A percentile compares a stretch with the other conserved stretches of the same genome.
phyloP scores from a whole-genome alignment of 768 basidiomycete genomes.

The Pluteus cervinus region DNA sequence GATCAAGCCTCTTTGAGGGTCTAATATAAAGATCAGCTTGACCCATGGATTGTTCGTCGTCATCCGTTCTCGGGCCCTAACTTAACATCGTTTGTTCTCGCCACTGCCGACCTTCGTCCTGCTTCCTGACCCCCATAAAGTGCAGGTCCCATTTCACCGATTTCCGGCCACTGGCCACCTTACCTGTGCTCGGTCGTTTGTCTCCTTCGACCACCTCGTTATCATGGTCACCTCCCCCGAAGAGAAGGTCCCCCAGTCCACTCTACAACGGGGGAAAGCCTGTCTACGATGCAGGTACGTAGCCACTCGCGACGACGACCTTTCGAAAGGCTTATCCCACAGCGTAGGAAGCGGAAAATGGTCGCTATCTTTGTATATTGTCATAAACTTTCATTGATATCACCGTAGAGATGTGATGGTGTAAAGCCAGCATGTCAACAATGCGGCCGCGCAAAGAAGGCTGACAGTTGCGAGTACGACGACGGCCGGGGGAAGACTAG shows the following conservation, averaged over 20 bases:
- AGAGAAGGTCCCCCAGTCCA: conserved; percentile 28
- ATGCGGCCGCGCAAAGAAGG: conserved; percentile 72
- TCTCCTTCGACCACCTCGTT: no score
- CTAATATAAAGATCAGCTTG: no score
- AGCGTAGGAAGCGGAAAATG: conserved; percentile 64
- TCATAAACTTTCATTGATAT: conserved; percentile 10
- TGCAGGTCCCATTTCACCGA: no score
- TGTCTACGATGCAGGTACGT: conserved; percentile 67
- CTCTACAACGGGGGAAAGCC: conserved; percentile 64
- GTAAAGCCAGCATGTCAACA: conserved; percentile 74
- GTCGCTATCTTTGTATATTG: conserved; percentile 22
- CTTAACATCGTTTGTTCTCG: no score
- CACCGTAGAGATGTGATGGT: conserved; percentile 67
- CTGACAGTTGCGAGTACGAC: conserved; percentile 72
- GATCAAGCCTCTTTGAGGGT: no score
- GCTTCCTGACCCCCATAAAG: no score
- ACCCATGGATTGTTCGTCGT: no score
- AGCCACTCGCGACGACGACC: conserved; percentile 10
- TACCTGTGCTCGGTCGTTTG: no score
- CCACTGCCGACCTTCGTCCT: no score
- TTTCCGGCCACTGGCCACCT: no score
- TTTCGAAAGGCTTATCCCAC: conserved; percentile 8
- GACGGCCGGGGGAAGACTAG: conserved; percentile 82
- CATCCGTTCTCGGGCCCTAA: no score
- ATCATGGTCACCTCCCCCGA: no score